Evolutionary conservation across 805 yeast species (phyloP), one percentile per base, ranked within the genome.

Genomic region (Myxozyma neglecta): DNA sequence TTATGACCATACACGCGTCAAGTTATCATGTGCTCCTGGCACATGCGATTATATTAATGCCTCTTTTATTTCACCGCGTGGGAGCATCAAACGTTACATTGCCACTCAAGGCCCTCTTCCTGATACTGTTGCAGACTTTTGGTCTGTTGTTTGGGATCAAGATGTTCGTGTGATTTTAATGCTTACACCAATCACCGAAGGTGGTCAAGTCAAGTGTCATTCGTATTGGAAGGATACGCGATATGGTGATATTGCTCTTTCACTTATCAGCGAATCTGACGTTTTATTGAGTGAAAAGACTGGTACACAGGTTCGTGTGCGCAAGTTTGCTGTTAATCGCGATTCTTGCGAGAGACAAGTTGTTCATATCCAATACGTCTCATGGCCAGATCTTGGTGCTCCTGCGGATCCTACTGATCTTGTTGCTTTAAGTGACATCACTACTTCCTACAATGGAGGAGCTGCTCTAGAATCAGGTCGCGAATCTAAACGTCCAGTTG

Each of bases 101-200:
- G 98, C 97, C 0, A 86, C 97, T 1, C 99, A 93, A 71, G 99
- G 97, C 1, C 98, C 99, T 2, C 74, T 93, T 60, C 78, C 79
- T 0, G 85, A 84, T 40, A 90, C 99, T 0, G 81, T 89, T 50
- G 85, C 84, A 29, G 97, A 93, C 72, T 93, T 94, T 70, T 91
- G 94, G 87, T 83, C 86, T 63, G 84, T 91, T 63, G 80, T 90
- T 13, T 78, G 85, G 69, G 88, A 89, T 68, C 85, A 89, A 66
- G 73, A 79, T 18, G 81, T 85, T 11, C 86, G 88, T 6, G 72
- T 93, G 3, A 83, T 93, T 34, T 74, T 93, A 5, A 86, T 96
- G 45, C 79, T 93, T 65, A 90, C 97, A 4, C 86, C 88, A 16
- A 89, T 86, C 68, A 76, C 75, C 59, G 97, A 94, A 71, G 86